Evolutionary conservation across 768 basidiomycete genomes (phyloP).

Genomic region (Trametes coccinea): DNA sequence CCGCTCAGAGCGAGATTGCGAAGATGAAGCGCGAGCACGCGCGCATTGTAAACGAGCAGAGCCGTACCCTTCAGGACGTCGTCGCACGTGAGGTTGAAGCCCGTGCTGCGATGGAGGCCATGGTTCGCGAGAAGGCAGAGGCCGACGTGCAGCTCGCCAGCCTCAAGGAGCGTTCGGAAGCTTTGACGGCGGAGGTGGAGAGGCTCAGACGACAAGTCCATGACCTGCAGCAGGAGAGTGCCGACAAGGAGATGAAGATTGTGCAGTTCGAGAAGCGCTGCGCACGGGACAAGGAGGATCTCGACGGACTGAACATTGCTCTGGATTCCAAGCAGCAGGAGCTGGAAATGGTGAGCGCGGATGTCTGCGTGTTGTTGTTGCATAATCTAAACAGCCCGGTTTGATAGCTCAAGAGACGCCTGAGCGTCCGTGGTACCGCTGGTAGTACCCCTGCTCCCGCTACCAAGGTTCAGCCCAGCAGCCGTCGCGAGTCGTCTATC

Average conservation of each 20-base stretch:
- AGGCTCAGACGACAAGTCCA: conserved; percentile 63
- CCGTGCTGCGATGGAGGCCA: conserved; percentile 47
- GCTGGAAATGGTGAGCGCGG: conserved; percentile 71
- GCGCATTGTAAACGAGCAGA: conserved; percentile 50
- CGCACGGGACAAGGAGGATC: conserved; percentile 71
- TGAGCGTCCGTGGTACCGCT: conserved; percentile 55
- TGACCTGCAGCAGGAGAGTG: conserved; percentile 75
- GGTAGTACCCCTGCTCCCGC: conserved; percentile 55
- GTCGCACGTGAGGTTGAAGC: conserved; percentile 48
- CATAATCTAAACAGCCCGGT: neutral
- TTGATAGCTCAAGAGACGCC: conserved; percentile 53
- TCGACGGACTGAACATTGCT: conserved; percentile 85
- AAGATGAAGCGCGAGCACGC: conserved; percentile 56
- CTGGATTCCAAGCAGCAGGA: conserved; percentile 95
- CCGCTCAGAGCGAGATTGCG: conserved; percentile 54
- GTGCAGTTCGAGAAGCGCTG: conserved; percentile 69
- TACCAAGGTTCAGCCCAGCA: conserved; percentile 26
- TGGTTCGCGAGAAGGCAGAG: conserved; percentile 56
- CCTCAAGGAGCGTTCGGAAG: conserved; percentile 49
- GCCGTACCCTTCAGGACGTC: conserved; percentile 46
- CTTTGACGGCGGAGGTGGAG: conserved; percentile 57
- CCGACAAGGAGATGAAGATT: conserved; percentile 81
- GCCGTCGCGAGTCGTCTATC: conserved; percentile 58
- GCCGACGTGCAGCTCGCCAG: conserved; percentile 50
- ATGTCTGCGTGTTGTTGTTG: neutral